These are phyloP conservation scores for Fusarium pseudocircinatum DNA, from an alignment of 2,329 filamentous ascomycete species.

Conservation along the genomic window DNA sequence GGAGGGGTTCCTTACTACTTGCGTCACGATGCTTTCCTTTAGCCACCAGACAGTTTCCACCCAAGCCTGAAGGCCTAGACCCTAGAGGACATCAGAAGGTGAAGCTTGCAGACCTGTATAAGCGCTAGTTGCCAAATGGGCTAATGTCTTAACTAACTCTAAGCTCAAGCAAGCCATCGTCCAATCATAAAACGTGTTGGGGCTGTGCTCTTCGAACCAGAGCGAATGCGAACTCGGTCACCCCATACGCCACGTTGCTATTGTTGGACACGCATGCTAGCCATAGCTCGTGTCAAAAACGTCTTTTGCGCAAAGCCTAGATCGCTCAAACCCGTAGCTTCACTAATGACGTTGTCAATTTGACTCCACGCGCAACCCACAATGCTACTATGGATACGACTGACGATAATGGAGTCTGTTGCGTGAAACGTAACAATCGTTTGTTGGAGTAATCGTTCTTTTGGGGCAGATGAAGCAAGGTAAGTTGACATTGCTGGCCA, in stretches of 20 bases:
- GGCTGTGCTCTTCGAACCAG: neutral
- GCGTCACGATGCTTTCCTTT: neutral
- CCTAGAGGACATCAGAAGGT: no score
- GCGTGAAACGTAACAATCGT: neutral
- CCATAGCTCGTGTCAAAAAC: neutral
- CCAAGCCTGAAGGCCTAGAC: no score
- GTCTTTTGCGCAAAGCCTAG: neutral
- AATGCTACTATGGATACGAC: neutral
- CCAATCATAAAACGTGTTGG: neutral
- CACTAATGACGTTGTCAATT: neutral
- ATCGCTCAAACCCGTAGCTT: neutral
- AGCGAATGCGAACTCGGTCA: neutral
- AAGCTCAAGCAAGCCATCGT: no score
- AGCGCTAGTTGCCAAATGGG: neutral
- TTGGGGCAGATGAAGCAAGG: accelerated
- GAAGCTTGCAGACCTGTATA: no score
- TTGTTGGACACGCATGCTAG: neutral
- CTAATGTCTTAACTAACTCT: no score
- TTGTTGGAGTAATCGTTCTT: neutral
- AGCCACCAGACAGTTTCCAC: neutral
- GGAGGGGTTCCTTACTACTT: neutral
- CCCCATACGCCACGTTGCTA: neutral
- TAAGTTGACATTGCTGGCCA: neutral
- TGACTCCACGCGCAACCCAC: neutral
- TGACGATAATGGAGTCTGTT: neutral